Percentiles rank a stretch among this genome's conserved stretches.
These are phyloP conservation scores for Phialocephala sp. DNA, from an alignment of 2,329 filamentous ascomycete species.

Conservation along the genomic window DNA sequence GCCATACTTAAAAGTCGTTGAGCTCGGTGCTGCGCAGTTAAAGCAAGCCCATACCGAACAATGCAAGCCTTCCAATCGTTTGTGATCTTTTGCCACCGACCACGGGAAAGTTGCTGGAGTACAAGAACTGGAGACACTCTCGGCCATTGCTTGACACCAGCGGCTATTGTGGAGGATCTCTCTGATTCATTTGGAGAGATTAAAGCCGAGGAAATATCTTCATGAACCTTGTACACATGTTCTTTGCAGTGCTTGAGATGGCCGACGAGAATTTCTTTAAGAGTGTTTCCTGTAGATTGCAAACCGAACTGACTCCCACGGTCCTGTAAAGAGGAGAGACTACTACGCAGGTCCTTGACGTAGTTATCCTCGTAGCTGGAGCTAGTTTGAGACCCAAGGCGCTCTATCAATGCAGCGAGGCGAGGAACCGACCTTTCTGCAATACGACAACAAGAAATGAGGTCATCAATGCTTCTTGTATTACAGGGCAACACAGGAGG, in stretches of 20 bases:
- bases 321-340: constrained; percentile 14
- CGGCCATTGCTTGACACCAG: constrained; percentile 40
- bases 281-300: neutral
- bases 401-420: neutral
- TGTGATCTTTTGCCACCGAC: constrained; percentile 12
- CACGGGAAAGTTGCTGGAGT: constrained; percentile 11
- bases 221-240: neutral
- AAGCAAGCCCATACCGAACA: constrained; percentile 28
- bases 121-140: constrained; percentile 24
- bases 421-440: neutral
- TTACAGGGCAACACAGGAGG: neutral
- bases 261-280: neutral
- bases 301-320: neutral
- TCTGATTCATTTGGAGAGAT: neutral
- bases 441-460: neutral
- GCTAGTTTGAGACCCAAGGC: constrained; percentile 2
- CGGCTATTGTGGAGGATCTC: constrained; percentile 38
- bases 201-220: neutral
- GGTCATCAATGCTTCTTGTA: neutral
- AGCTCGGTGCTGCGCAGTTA: constrained; percentile 28
- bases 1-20: constrained; percentile 45
- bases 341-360: constrained; percentile 20
- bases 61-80: constrained; percentile 26
- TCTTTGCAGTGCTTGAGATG: neutral
- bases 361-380: constrained; percentile 24